Base-by-base conservation (phyloP, 31 red algal species). In the Odonthalia washingtoniensis region DNA sequence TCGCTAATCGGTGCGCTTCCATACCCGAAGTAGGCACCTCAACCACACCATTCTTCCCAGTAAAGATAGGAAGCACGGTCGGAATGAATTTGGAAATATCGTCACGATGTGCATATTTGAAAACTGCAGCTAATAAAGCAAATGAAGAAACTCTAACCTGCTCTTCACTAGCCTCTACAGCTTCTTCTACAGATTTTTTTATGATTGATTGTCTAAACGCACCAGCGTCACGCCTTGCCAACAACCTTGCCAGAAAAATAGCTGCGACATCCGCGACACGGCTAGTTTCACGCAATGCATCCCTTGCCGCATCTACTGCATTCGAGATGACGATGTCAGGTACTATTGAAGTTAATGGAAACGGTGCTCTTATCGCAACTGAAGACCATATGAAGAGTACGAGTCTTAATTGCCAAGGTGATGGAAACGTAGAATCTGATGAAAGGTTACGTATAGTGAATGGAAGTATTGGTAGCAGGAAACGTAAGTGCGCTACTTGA, bases 91-190 rank as follows among this genome's bases (percentile, higher is more conserved):
- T 33, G 26, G 27, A 38, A 34, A 82, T 44, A 72, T 82, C 72
- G 40, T 86, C 75, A 21, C 90, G 90, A 62, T 76, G 90, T 24
- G 75, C 83, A 27, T 60, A 36, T 62, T 93, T 93, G 68, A 93
- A 87, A 18, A 72, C 63, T 33, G 65, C 82, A n/a, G 82, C 90
- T 28, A 85, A 73, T 40, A 80, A 80, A 21, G 46, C 44, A 5
- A 80, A 33, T 5, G 70, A 70, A 21, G 74, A 70, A 27, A 70
- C 62, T 26, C 72, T 53, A 1, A 80, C 21, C 32, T 67, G 38
- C n/a, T 52, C 5, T 27, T 2, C 32, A 41, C 34, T 12, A 35
- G 61, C 82, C 46, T 30, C 62, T 0, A 86, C 40, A 0, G 82
- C 44, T 39, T 75, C 40, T 5, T 46, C 40, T 30, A 81, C 69